Evolutionary conservation across 2,329 filamentous ascomycete genomes (phyloP), one percentile per base, ranked within the genome.

Genomic region (Pseudopyricularia cyperi): DNA sequence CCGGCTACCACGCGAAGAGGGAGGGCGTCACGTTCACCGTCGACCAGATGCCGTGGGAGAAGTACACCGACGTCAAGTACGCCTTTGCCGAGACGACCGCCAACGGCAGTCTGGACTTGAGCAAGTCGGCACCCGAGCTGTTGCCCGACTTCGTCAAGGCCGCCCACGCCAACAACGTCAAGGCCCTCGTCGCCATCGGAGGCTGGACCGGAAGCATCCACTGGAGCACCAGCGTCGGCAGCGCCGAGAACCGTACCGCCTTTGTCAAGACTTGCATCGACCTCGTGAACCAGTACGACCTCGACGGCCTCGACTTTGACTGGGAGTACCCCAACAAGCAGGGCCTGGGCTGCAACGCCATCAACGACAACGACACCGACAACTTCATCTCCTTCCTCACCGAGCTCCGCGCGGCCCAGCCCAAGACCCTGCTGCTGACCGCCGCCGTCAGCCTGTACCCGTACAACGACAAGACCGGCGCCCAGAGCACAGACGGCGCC

Each of bases 291-390:
- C 33, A 54, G 11, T 32, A 63, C 48, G 30, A 55, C 14, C 56
- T 63, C 4, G 61, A 65, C 52, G 63, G 62, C 5, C 48, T 73
- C 9, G 70, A 73, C 46, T 58, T 73, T 42, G 70, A 74, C 56
- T 76, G 72, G 73, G 71, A 73, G 52, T 73, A 74, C 52, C 67
- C 67, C 1, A 64, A 61, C 0, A 57, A 56, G 1, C 54, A 57
- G 0, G 61, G 62, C 17, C 55, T 67, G 4, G 33, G 48, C 33
- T 49, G 48, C 48, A 49, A 49, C 59, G 3, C 52, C 48, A 53
- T 57, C 52, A 56, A 52, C 46, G 15, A 19, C 14, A 46, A 58
- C 28, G 56, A 58, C 51, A 54, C 53, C 5, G 32, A 47, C 48
- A 58, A 57, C 52, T 53, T 53, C 52, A 52, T 58, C 30, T 15